Conservation (phyloP, 345 rosid genomes). For the Hibiscus tridactylites region DNA sequence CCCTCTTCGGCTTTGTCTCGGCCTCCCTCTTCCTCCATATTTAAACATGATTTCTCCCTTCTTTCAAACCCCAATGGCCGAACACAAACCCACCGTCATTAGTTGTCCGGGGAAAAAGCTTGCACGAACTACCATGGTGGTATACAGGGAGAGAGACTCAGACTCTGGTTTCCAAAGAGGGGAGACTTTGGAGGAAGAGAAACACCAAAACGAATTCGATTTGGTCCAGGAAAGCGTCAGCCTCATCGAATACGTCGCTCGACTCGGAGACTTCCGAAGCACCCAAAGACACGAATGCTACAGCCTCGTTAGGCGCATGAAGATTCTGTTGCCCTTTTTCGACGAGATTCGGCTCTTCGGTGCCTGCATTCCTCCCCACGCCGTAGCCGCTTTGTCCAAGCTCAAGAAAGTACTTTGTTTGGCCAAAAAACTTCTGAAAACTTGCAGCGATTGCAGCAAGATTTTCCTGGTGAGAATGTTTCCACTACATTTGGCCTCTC, state of each 20-base stretch:
- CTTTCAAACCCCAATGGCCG: neutral
- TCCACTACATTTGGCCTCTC: neutral
- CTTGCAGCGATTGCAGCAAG: conserved; percentile 78
- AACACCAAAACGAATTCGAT: neutral
- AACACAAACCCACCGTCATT: neutral
- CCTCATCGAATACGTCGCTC: conserved; percentile 37
- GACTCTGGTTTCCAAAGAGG: conserved; percentile 16
- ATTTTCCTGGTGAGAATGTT: conserved; percentile 46
- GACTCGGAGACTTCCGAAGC: conserved; percentile 37
- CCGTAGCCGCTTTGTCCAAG: conserved; percentile 16
- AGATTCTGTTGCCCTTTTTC: conserved; percentile 51
- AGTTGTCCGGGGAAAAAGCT: neutral
- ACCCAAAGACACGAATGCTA: conserved; percentile 53
- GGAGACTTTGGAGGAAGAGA: conserved; percentile 15
- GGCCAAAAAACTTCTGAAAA: conserved; percentile 40
- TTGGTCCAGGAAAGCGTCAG: conserved; percentile 31
- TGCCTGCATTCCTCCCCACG: conserved; percentile 17
- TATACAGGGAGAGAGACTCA: conserved; percentile 25
- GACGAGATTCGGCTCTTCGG: conserved; percentile 48
- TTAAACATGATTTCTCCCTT: neutral
- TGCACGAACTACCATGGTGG: conserved; percentile 14
- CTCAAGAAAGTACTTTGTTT: conserved; percentile 38
- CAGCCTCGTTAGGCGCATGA: conserved; percentile 56
- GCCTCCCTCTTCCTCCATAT: neutral
- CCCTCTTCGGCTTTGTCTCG: neutral